Evolutionary conservation across 164 flowering plant species (phyloP), one percentile per base, ranked within the genome.

Genomic region (Nelumbo lutea): DNA sequence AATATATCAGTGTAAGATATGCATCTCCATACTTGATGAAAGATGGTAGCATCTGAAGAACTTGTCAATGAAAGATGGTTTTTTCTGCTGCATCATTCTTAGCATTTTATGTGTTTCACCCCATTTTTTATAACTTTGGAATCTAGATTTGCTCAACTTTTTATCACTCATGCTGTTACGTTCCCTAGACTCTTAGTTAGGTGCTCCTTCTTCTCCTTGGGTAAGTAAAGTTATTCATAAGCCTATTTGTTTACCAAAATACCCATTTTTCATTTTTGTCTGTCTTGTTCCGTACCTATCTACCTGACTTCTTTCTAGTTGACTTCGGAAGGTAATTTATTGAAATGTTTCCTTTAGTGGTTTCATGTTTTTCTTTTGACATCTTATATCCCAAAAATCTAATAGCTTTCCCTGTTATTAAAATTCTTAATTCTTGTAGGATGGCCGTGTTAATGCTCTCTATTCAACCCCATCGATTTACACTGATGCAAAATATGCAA

Each of bases 371-470:
- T 27, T 9, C 5, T 39, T 50, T 9, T 39, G 9, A 6, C 46
- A n/a, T 39, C 59, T 6, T 43, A 43, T 56, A 40, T 64, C 47
- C 8, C 42, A 46, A 42, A 69, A 62, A 13, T 53, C 55, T 44
- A 7, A 9, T 39, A 39, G 47, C 56, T 60, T 5, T 45, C 9
- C 62, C 7, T 41, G 10, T 42, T 68, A 3, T 57, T 60, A n/a
- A 59, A 11, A 62, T 46, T 56, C 1, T 65, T 58, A 72, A 45
- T 74, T 13, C 50, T 70, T 77, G 27, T 73, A 95, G 99, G 99
- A 95, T 85, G 98, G 98, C 40, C 97, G 98, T 70, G 93, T 92
- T 46, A 90, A 95, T 83, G 98, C 93, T 40, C 83, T 95, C 14
- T 95, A 95, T 78, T 95, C 99, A 69, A 89, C 96, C 11, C 96